Conservation (phyloP, 176 grass and related monocot genomes). For the Alopecurus myosuroides region DNA sequence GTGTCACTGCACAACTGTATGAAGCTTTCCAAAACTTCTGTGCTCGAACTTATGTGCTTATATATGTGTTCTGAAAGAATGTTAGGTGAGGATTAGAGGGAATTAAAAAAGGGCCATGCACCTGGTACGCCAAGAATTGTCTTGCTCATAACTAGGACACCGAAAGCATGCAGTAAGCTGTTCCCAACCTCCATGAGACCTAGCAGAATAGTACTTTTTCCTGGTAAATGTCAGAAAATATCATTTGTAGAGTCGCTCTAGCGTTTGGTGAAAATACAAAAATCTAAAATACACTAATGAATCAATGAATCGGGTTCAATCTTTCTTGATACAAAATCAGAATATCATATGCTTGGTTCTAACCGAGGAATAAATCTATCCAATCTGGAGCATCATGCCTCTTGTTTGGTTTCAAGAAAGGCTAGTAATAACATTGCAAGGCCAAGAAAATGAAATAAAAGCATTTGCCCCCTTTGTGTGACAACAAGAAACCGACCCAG, state of each 20-base stretch:
- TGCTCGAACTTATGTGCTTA: constrained; percentile 16
- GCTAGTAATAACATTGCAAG: neutral
- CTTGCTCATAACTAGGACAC: constrained; percentile 13
- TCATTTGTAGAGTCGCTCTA: neutral
- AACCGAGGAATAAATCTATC: neutral
- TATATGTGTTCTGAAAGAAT: constrained; percentile 16
- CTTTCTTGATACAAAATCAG: neutral
- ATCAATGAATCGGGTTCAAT: neutral
- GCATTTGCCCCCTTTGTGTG: constrained; percentile 20
- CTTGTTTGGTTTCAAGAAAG: constrained; percentile 18
- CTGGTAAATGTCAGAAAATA: neutral
- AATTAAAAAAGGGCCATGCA: constrained; percentile 25
- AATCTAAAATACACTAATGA: neutral
- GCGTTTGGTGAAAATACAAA: neutral
- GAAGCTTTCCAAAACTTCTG: constrained; percentile 10
- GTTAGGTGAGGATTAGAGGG: constrained; percentile 48
- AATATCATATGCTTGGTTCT: neutral
- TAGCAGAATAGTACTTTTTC: neutral
- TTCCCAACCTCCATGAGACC: constrained; percentile 7
- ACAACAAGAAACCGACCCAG: constrained; percentile 11
- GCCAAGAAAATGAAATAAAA: neutral
- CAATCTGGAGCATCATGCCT: neutral
- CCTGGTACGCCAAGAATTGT: constrained; percentile 25
- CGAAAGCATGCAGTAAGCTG: neutral
- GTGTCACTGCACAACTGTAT: constrained; percentile 15